These are phyloP conservation scores for Cladobotryum protrusum DNA, from an alignment of 2,329 filamentous ascomycete species.

Conservation along the genomic window DNA sequence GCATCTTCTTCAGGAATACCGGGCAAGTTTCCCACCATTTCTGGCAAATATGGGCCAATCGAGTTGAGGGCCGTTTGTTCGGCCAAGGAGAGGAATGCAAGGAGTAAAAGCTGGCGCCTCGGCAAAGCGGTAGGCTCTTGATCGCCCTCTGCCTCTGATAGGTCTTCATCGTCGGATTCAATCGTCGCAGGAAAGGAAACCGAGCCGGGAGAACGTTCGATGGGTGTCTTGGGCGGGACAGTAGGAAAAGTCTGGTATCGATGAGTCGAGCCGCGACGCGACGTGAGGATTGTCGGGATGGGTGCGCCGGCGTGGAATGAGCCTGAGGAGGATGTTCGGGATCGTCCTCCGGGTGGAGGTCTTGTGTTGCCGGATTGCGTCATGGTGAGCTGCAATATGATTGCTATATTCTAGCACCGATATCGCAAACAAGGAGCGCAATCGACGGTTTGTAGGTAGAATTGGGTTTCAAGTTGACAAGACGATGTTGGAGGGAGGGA, in stretches of 20 bases:
- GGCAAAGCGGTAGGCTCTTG: constrained; percentile 68
- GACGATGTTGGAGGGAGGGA: neutral
- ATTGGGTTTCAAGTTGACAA: no score
- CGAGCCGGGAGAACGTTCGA: constrained; percentile 36
- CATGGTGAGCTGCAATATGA: constrained; percentile 1
- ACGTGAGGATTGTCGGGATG: constrained; percentile 32
- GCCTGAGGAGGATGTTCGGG: constrained; percentile 31
- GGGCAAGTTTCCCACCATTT: constrained; percentile 83
- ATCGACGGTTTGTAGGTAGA: no score
- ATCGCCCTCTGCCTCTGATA: constrained; percentile 26
- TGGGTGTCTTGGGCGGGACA: constrained; percentile 61
- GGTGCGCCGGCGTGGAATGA: constrained; percentile 49
- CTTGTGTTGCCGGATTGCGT: constrained; percentile 4
- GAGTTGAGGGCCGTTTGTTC: constrained; percentile 97
- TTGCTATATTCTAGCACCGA: no score
- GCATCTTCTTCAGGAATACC: constrained; percentile 65
- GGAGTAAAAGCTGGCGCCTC: constrained; percentile 70
- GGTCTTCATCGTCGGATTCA: constrained; percentile 17
- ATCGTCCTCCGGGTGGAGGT: neutral
- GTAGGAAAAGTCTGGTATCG: constrained; percentile 81
- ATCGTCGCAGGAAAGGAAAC: constrained; percentile 5
- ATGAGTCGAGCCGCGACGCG: constrained; percentile 39
- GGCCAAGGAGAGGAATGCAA: constrained; percentile 82
- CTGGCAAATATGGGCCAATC: constrained; percentile 88
- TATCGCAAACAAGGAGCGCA: no score